These are phyloP conservation scores for Penicillium pancosmium DNA, from an alignment of 495 filamentous ascomycete genomes.

Conservation along the genomic window DNA sequence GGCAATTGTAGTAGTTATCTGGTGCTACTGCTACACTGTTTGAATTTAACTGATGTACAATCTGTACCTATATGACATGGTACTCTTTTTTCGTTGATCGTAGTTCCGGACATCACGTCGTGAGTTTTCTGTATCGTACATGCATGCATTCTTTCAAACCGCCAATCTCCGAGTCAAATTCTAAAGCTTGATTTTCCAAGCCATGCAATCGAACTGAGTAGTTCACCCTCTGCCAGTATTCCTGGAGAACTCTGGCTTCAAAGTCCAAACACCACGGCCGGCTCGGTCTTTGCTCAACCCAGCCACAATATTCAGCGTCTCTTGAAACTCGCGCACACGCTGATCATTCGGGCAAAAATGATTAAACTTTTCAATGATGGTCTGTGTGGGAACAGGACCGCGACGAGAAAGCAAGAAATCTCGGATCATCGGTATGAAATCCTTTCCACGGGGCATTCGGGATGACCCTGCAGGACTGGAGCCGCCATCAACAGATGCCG, in stretches of 20 bases:
- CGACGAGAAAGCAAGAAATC: constrained; percentile 72
- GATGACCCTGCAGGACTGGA: constrained; percentile 24
- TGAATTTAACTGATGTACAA: too few relatives aligned
- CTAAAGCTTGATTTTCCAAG: too few relatives aligned
- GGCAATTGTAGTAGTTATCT: too few relatives aligned
- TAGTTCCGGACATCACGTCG: background rate
- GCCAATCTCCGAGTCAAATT: too few relatives aligned
- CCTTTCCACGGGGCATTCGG: constrained; percentile 38
- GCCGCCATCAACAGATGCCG: constrained; percentile 34
- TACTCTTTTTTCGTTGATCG: background rate
- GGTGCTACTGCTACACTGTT: too few relatives aligned
- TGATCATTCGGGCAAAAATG: constrained; percentile 58
- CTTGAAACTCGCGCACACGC: constrained; percentile 63
- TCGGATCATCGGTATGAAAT: constrained; percentile 75
- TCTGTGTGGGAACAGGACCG: constrained; percentile 70
- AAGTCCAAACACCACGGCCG: constrained; percentile 61
- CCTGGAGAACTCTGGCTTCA: constrained; percentile 39
- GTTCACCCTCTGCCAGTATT: background rate
- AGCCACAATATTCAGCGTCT: constrained; percentile 62
- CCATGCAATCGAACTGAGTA: too few relatives aligned
- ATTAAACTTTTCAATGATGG: constrained; percentile 80
- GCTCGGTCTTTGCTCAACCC: constrained; percentile 52
- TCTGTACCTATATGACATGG: too few relatives aligned
- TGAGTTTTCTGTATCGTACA: background rate
- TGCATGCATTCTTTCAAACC: background rate